These are phyloP conservation scores for Cryptococcus neoformans DNA, from an alignment of 1,284 basidiomycete genomes.

Conservation along the genomic window DNA sequence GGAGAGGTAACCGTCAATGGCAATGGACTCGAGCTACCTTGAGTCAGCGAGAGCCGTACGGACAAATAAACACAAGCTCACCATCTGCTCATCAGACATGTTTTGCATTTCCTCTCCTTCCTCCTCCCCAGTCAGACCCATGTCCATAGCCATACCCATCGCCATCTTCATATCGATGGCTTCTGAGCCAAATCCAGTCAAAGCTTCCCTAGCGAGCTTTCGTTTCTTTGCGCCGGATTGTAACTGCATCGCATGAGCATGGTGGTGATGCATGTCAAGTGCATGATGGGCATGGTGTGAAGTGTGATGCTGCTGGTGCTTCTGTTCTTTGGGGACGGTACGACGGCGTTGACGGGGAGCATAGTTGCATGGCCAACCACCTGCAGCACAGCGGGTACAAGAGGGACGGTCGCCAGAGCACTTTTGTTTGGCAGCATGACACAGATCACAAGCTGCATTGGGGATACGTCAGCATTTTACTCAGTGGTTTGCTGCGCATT, in stretches of 20 bases:
- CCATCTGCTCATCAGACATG: constrained; percentile 46
- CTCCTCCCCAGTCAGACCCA: constrained; percentile 41
- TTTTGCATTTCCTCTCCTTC: constrained; percentile 43
- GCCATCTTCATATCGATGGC: constrained; percentile 45
- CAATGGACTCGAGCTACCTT: constrained; percentile 42
- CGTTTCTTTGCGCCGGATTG: constrained; percentile 33
- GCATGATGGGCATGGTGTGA: constrained; percentile 16
- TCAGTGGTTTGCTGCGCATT: neutral
- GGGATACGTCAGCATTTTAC: neutral
- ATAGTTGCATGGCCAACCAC: constrained; percentile 46
- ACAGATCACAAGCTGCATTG: neutral
- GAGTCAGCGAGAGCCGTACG: neutral
- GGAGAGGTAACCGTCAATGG: constrained; percentile 48
- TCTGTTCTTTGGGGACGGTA: constrained; percentile 45
- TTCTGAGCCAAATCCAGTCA: constrained; percentile 24
- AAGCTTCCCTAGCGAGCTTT: constrained; percentile 34
- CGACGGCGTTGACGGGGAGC: constrained; percentile 46
- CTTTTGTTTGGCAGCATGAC: constrained; percentile 25
- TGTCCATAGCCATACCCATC: constrained; percentile 47
- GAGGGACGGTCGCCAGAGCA: constrained; percentile 47
- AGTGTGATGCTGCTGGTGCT: constrained; percentile 20
- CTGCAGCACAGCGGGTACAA: constrained; percentile 44
- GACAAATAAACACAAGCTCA: constrained; percentile 13
- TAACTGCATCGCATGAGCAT: neutral
- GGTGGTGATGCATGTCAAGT: constrained; percentile 6